Conservation (phyloP, 2,329 filamentous ascomycete genomes). For the Calonectria naviculata region DNA sequence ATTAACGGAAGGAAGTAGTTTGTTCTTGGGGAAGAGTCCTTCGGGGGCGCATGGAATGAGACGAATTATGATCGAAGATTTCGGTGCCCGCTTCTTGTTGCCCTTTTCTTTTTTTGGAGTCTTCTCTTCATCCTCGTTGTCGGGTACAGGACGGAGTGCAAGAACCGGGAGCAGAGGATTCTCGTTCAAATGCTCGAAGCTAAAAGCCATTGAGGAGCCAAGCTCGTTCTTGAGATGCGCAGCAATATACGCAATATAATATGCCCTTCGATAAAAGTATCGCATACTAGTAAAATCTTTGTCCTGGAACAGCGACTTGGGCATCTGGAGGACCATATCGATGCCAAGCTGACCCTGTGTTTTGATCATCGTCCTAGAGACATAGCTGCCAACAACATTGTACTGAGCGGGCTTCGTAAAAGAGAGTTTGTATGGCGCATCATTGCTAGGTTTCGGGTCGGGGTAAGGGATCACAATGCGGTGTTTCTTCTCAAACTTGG, state of each 20-base stretch:
- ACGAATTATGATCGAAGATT: constrained; percentile 70
- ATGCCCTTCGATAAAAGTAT: constrained; percentile 95
- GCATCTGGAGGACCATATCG: constrained; percentile 91
- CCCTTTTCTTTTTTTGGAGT: too few relatives aligned
- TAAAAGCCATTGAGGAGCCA: constrained; percentile 64
- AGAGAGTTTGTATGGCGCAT: constrained; percentile 84
- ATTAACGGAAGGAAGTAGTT: constrained; percentile 76
- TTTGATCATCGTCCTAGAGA: constrained; percentile 78
- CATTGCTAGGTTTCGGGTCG: constrained; percentile 78
- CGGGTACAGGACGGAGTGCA: constrained; percentile 51
- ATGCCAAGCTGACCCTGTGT: constrained; percentile 69
- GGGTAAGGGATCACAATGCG: constrained; percentile 86
- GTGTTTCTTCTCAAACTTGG: constrained; percentile 74
- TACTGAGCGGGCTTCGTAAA: constrained; percentile 81
- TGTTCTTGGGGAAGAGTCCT: constrained; percentile 75
- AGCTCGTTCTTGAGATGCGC: constrained; percentile 72
- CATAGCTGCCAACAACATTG: constrained; percentile 91
- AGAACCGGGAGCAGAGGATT: constrained; percentile 82
- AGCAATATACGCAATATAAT: constrained; percentile 87
- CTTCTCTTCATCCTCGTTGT: constrained; percentile 29
- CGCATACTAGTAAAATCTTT: constrained; percentile 95
- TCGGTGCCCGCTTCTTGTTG: constrained; percentile 39
- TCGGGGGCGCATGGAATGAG: constrained; percentile 81
- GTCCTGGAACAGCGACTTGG: constrained; percentile 82
- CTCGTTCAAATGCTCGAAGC: constrained; percentile 76